These are phyloP conservation scores for Scheffersomyces parashehatae DNA, from an alignment of 1,139 yeast species.

Conservation along the genomic window DNA sequence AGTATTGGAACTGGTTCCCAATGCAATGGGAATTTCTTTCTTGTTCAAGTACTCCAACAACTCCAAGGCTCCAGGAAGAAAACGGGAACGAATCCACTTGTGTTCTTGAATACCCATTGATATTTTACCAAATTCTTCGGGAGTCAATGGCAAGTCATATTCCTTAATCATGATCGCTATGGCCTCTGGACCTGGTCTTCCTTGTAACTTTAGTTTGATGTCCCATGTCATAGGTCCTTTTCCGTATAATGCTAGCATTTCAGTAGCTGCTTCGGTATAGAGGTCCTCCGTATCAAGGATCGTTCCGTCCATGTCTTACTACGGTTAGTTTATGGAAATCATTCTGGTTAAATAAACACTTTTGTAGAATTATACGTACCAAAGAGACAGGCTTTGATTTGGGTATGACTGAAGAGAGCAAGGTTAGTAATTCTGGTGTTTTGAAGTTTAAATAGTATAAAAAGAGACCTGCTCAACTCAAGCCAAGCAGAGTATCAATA, in stretches of 20 bases:
- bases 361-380: constrained; percentile 40
- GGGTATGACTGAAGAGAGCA: constrained; percentile 1
- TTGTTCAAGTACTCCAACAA: constrained; percentile 52
- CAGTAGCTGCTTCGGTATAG: constrained; percentile 75
- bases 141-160: constrained; percentile 65
- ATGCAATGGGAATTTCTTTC: constrained; percentile 70
- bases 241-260: constrained; percentile 63
- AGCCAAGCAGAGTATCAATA: no score
- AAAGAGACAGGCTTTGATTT: constrained; percentile 80
- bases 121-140: constrained; percentile 56
- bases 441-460: no score
- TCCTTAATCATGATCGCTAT: constrained; percentile 65
- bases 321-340: not conserved
- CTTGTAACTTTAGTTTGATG: constrained; percentile 81
- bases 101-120: constrained; percentile 56
- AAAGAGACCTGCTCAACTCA: no score
- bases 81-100: constrained; percentile 63
- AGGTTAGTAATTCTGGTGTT: constrained; percentile 2
- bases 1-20: constrained; percentile 84
- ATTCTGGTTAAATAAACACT: constrained; percentile 11
- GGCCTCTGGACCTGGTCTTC: constrained; percentile 77
- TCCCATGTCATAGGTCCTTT: constrained; percentile 89
- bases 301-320: constrained; percentile 87
- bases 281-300: constrained; percentile 87
- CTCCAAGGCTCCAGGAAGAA: constrained; percentile 84